A percentile compares a stretch with the other conserved stretches of the same genome.
phyloP scores from a whole-genome alignment of 2,329 filamentous ascomycete genomes.

The Ophiostoma sp. region DNA sequence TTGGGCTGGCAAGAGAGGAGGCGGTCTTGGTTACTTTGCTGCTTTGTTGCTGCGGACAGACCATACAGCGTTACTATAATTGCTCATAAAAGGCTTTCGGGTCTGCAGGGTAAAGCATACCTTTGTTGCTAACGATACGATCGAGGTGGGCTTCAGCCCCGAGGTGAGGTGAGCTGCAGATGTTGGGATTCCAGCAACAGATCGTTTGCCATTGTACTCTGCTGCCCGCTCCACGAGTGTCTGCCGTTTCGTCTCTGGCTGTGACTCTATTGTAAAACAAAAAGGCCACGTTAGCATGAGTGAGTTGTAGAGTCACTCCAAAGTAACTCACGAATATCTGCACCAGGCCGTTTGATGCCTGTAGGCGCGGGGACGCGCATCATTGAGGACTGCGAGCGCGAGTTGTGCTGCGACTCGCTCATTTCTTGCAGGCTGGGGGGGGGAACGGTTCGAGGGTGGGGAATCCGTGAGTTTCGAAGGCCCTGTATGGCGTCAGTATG shows the following conservation, averaged over 20 bases:
- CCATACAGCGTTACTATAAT: neutral
- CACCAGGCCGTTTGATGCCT: conserved; percentile 44
- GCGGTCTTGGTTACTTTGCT: conserved; percentile 6
- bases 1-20: neutral
- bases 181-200: conserved; percentile 32
- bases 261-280: conserved; percentile 34
- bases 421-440: conserved; percentile 45
- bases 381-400: conserved; percentile 35
- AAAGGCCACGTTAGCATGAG: neutral
- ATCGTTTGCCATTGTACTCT: conserved; percentile 43
- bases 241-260: conserved; percentile 57
- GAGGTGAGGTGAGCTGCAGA: conserved; percentile 36
- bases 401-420: conserved; percentile 56
- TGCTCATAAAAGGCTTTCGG: neutral
- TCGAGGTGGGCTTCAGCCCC: conserved; percentile 40
- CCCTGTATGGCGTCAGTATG: conserved; percentile 16
- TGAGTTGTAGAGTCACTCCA: too few species aligned
- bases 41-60: neutral
- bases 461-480: conserved; percentile 27
- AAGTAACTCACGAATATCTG: conserved; percentile 30
- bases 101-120: neutral
- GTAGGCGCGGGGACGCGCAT: conserved; percentile 37
- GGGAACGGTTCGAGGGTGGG: conserved; percentile 25
- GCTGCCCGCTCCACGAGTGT: conserved; percentile 50
- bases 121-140: conserved; percentile 23